Percentiles rank a stretch among this genome's conserved stretches.
Conservation (phyloP, 176 grass and related monocot species). For the Carex scoparia region DNA sequence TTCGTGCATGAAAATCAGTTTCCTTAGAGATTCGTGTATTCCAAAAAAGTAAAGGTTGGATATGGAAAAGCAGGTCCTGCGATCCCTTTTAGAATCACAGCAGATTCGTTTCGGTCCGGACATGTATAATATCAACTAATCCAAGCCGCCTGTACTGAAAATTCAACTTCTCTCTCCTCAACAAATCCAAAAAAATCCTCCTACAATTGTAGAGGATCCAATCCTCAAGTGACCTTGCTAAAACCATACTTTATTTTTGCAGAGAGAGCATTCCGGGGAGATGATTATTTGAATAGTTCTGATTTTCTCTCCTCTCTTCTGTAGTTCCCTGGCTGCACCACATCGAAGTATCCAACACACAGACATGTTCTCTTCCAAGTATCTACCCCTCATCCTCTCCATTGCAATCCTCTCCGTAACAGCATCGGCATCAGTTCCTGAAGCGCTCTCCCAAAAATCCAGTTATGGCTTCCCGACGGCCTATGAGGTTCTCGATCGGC, state of each 20-base stretch:
- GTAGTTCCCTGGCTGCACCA: not conserved
- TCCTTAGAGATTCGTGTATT: too few relatives aligned
- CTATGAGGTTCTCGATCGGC: slow-evolving; percentile 51
- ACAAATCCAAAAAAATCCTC: not conserved
- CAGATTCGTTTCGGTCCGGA: not conserved
- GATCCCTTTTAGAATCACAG: too few relatives aligned
- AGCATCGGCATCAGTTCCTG: not conserved
- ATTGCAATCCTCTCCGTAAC: not conserved
- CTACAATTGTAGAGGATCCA: not conserved
- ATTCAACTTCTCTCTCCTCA: not conserved
- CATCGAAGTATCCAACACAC: not conserved
- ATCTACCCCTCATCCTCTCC: not conserved
- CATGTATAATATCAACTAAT: not conserved
- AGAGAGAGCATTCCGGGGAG: not conserved
- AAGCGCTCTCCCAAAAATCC: not conserved
- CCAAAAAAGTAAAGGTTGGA: too few relatives aligned
- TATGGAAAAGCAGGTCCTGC: too few relatives aligned
- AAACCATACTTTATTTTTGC: not conserved
- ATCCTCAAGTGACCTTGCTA: not conserved
- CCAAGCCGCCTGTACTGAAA: not conserved
- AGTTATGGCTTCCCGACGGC: slow-evolving; percentile 32
- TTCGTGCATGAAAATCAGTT: too few relatives aligned
- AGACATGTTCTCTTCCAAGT: slow-evolving; percentile 15
- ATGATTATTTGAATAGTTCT: not conserved
- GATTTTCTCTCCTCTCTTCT: slow-evolving; percentile 7